phyloP scores from a whole-genome alignment of 495 filamentous ascomycete species.

The Immersiella caudata region DNA sequence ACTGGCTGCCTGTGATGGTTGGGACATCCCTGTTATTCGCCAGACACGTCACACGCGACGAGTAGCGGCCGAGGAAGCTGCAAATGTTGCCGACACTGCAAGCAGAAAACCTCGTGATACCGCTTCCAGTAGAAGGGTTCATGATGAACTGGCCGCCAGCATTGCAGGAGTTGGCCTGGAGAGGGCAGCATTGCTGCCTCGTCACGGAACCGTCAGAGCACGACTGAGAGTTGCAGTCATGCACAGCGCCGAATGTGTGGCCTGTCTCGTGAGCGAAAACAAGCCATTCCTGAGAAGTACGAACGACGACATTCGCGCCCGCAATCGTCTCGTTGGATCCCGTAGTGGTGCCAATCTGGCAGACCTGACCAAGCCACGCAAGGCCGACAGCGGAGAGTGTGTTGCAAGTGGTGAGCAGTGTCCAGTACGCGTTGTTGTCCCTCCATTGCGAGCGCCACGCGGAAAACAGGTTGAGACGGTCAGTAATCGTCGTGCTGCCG shows the following conservation, averaged over 20 bases:
- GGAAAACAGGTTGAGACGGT: constrained; percentile 86
- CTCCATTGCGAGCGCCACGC: constrained; percentile 73
- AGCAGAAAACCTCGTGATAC: constrained; percentile 77
- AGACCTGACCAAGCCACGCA: constrained; percentile 91
- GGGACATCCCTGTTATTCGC: constrained; percentile 78
- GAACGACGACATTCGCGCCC: constrained; percentile 87
- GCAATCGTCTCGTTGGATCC: constrained; percentile 66
- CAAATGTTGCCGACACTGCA: constrained; percentile 95
- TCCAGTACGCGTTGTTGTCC: constrained; percentile 92
- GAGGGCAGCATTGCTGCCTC: constrained; percentile 84
- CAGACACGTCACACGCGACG: constrained; percentile 75
- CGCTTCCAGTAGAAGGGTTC: constrained; percentile 81
- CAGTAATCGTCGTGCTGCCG: constrained; percentile 63
- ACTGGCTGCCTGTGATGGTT: constrained; percentile 85
- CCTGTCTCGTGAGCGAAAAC: constrained; percentile 96
- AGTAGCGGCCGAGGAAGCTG: constrained; percentile 80
- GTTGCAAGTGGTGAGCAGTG: constrained; percentile 80
- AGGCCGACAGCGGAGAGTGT: constrained; percentile 88
- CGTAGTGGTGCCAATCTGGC: constrained; percentile 60
- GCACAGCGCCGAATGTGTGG: constrained; percentile 94
- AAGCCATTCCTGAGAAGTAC: constrained; percentile 86
- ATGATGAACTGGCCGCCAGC: constrained; percentile 83
- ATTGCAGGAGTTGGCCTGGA: constrained; percentile 69
- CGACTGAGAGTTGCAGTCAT: constrained; percentile 77
- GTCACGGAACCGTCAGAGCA: constrained; percentile 62